These are phyloP conservation scores for Leccinum sublutescens DNA, from an alignment of 768 basidiomycete species.

Conservation along the genomic window DNA sequence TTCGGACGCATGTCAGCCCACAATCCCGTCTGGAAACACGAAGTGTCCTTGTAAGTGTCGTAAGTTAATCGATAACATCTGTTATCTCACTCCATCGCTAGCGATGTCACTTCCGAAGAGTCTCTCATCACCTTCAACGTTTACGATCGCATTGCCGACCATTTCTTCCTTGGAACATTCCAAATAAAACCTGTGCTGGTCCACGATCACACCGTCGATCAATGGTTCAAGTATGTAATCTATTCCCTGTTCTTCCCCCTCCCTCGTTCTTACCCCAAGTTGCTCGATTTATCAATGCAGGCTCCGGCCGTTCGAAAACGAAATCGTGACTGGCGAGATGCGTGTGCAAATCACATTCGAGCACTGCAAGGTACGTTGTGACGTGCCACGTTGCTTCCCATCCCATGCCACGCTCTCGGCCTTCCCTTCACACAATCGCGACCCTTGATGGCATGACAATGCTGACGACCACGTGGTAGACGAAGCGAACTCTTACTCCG, in stretches of 20 bases:
- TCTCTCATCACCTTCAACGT: slow-evolving; percentile 85
- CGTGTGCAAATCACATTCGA: slow-evolving; percentile 94
- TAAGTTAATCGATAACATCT: slow-evolving; percentile 10
- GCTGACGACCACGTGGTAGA: slow-evolving; percentile 44
- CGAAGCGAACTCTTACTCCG: slow-evolving; percentile 83
- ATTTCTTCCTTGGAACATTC: slow-evolving; percentile 85
- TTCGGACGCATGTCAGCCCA: slow-evolving; percentile 69
- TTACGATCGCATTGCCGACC: slow-evolving; percentile 85
- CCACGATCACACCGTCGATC: slow-evolving; percentile 95
- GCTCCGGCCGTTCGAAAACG: slow-evolving; percentile 72
- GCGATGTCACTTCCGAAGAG: slow-evolving; percentile 90
- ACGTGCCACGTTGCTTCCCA: slow-evolving; percentile 22
- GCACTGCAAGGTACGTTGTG: slow-evolving; percentile 67
- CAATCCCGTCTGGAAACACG: slow-evolving; percentile 99
- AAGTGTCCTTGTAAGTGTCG: slow-evolving; percentile 88
- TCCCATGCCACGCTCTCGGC: slow-evolving; percentile 23
- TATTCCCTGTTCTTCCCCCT: slow-evolving; percentile 16
- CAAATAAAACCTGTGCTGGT: slow-evolving; percentile 88
- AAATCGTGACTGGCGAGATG: slow-evolving; percentile 89
- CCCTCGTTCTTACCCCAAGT: slow-evolving; percentile 6
- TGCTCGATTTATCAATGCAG: slow-evolving; percentile 37
- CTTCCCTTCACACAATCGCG: slow-evolving; percentile 24
- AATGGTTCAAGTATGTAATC: slow-evolving; percentile 88
- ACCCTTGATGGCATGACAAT: slow-evolving; percentile 19
- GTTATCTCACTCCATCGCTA: slow-evolving; percentile 36